A percentile compares a stretch with the other conserved stretches of the same genome.
Evolutionary conservation across 495 filamentous ascomycete species (phyloP).

Genomic region (Talaromyces nanjingensis): DNA sequence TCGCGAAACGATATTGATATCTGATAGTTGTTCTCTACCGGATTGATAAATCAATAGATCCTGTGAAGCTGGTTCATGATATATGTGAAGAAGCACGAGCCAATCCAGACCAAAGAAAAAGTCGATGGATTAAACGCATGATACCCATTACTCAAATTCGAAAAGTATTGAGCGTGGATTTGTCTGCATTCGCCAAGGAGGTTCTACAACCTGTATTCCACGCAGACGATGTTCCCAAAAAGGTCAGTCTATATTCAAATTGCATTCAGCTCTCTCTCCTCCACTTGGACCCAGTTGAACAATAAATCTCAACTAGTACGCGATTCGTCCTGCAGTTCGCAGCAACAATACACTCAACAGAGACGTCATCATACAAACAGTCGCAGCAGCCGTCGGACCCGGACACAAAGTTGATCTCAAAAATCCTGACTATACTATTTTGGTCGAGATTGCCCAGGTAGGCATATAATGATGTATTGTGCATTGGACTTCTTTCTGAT

Average conservation of each 20-base stretch:
- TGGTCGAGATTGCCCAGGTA: constrained; percentile 88
- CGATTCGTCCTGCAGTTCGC: constrained; percentile 78
- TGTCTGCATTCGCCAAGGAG: constrained; percentile 62
- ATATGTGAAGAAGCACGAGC: constrained; percentile 62
- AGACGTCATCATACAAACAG: constrained; percentile 67
- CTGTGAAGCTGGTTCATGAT: constrained; percentile 66
- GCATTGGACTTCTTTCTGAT: neutral
- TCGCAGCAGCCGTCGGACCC: constrained; percentile 61
- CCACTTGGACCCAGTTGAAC: neutral
- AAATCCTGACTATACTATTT: constrained; percentile 73
- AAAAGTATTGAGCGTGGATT: constrained; percentile 70
- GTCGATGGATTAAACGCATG: constrained; percentile 74
- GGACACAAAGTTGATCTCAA: constrained; percentile 78
- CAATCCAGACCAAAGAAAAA: constrained; percentile 47
- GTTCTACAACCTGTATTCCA: constrained; percentile 73
- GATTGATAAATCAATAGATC: constrained; percentile 61
- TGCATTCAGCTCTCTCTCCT: neutral
- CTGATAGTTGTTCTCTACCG: constrained; percentile 34
- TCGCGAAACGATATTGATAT: constrained; percentile 10
- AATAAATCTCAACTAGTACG: constrained; percentile 52
- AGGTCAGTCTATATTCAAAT: constrained; percentile 25
- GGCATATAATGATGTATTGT: constrained; percentile 16
- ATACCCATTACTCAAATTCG: constrained; percentile 70
- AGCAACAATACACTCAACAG: constrained; percentile 71
- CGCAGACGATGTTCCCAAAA: constrained; percentile 37